Base-by-base conservation (phyloP, 768 basidiomycete species). In the Scleroderma citrinum region DNA sequence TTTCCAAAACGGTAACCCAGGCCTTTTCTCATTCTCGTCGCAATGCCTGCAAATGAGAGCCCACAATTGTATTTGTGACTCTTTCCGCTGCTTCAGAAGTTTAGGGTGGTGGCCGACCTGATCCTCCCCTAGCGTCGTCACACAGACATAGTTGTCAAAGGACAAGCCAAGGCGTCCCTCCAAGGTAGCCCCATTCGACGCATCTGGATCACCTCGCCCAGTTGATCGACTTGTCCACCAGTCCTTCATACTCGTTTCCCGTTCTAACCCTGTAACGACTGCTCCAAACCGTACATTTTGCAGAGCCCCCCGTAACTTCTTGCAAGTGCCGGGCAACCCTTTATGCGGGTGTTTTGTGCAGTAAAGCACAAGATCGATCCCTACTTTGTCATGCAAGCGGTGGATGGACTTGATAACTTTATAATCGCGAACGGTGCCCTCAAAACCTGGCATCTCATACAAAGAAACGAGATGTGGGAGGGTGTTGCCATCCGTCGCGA, bases 131-230 rank as follows among this genome's bases (percentile, higher is more conserved):
- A 65, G 39, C 5, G 70, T 69, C 6, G 71, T 74, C 41, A 75
- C 56, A 44, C 74, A 76, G 4, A 66, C 72, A 16, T 70, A 63
- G 7, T 60, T 71, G 7, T 61, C 44, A 2, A 73, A 71, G 8
- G 35, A 31, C 56, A 69, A 66, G 2, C 42, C 42, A 31, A 53
- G 54, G 44, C 37, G 48, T 2, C 14, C 35, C 30, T 61, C 60
- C 13, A 75, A 68, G 3, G 5, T 32, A n/a, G 37, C 34, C 44
- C 67, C 59, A 36, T 75, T 75, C 17, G 52, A 29, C 26, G 8
- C n/a, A 29, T 8, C 54, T 16, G 7, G 10, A 1, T 51, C 17
- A 19, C 37, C 52, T 12, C 21, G 40, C 3, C 14, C 57, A 6
- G n/a, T n/a, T n/a, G 47, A 35, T 3, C 36, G 21, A 4, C 20